Evolutionary conservation across 352 stramenopile species (phyloP).

Genomic region (Phytophthora fragariaefolia): DNA sequence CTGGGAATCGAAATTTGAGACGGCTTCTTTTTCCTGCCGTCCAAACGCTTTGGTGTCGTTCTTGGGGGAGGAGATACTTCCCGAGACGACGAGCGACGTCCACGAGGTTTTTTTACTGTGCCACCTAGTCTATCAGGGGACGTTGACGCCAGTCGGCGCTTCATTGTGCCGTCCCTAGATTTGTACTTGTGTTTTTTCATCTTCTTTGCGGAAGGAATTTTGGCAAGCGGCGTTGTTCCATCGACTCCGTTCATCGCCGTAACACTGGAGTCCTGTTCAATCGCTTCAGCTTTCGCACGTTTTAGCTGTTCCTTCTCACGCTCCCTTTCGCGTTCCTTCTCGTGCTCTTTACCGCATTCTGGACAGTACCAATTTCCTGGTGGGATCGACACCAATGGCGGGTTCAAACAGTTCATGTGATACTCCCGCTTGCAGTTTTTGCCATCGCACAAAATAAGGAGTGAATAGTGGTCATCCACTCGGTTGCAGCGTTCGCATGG

Average conservation of each 20-base stretch:
- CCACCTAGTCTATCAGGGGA: slow-evolving; percentile 45
- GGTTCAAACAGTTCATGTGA: slow-evolving; percentile 85
- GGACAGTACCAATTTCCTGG: slow-evolving; percentile 84
- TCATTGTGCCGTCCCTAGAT: slow-evolving; percentile 53
- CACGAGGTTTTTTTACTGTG: slow-evolving; percentile 56
- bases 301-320: slow-evolving; percentile 46
- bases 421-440: slow-evolving; percentile 85
- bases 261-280: slow-evolving; percentile 20
- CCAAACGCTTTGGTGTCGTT: slow-evolving; percentile 43
- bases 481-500: slow-evolving; percentile 86
- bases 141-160: slow-evolving; percentile 58
- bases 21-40: slow-evolving; percentile 47
- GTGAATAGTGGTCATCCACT: slow-evolving; percentile 82
- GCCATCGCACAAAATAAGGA: slow-evolving; percentile 86
- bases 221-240: slow-evolving; percentile 17
- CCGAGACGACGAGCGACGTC: slow-evolving; percentile 45
- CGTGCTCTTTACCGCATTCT: slow-evolving; percentile 57
- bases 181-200: slow-evolving; percentile 71
- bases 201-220: slow-evolving; percentile 40
- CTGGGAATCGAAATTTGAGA: slow-evolving; percentile 50
- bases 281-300: slow-evolving; percentile 36
- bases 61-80: slow-evolving; percentile 47
- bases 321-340: slow-evolving; percentile 50
- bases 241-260: slow-evolving; percentile 26
- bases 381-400: slow-evolving; percentile 67